Evolutionary conservation across 2,329 filamentous ascomycete genomes (phyloP), one percentile per base, ranked within the genome.

Genomic region (Rhinocladiella mackenziei): DNA sequence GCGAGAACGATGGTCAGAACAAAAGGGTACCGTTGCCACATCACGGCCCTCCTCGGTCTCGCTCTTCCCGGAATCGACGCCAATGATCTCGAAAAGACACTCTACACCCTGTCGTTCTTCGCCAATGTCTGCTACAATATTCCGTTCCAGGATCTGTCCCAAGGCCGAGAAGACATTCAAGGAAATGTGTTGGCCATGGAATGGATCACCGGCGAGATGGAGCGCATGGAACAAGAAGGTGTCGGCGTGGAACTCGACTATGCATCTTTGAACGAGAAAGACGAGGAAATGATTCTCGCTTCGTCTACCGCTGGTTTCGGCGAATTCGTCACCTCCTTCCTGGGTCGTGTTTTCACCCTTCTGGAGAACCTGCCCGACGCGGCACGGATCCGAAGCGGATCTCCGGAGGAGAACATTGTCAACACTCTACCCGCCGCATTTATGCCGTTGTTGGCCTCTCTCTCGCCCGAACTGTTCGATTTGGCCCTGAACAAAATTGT

Each of bases 61-160:
- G 88, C 91, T 3, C 72, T 98, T 22, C 94, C 94, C 0, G 94
- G 92, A 15, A 94, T 98, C 46, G 94, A 98, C 66, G 89, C 94
- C 53, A 98, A 98, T 62, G 92, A 98, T 66, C 71, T 98, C 18
- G 89, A 92, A 62, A 98, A 98, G 73, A 97, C 92, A 0, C 78
- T 95, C 57, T 87, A 95, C 65, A 94, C 92, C 0, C 74, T 98
- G 45, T 87, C 89, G 55, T 96, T 96, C 62, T 92, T 98, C 45
- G 91, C 97, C 65, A 86, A 87, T 45, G 87, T 97, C 9, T 91
- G 89, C 48, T 97, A 96, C 70, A 94, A 91, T 59, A 94, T 98
- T 39, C 94, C 92, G 0, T 86, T 98, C 60, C 81, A 86, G 45
- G 85, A 94, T 48, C 70, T 98, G 38, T 83, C 85, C 5, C 77